phyloP scores from a whole-genome alignment of 2,329 filamentous ascomycete genomes.

The Chaetomium sp. region DNA sequence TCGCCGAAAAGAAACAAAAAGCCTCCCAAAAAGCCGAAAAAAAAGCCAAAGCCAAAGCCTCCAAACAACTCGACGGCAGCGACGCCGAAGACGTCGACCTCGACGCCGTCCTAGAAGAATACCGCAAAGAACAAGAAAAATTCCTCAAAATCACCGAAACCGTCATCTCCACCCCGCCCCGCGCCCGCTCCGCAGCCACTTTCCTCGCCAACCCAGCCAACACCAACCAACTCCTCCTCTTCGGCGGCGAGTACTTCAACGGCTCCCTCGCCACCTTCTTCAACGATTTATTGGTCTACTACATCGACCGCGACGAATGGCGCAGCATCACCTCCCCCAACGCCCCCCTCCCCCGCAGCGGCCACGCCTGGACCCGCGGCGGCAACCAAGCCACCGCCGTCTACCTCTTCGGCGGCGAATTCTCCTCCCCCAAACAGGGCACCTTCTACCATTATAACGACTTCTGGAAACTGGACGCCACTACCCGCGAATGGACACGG shows the following conservation, averaged over 20 bases:
- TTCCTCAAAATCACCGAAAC: constrained; percentile 91
- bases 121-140: constrained; percentile 85
- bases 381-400: constrained; percentile 73
- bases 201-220: constrained; percentile 81
- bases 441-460: constrained; percentile 99
- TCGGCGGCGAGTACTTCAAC: constrained; percentile 94
- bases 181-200: constrained; percentile 70
- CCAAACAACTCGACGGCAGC: constrained; percentile 65
- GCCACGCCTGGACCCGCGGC: constrained; percentile 90
- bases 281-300: constrained; percentile 61
- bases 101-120: constrained; percentile 87
- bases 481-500: constrained; percentile 80
- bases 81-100: constrained; percentile 91
- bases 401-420: constrained; percentile 94
- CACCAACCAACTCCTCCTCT: constrained; percentile 80
- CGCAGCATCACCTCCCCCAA: constrained; percentile 85
- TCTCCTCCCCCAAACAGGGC: constrained; percentile 92
- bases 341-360: constrained; percentile 79
- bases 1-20: constrained; percentile 63
- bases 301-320: constrained; percentile 86
- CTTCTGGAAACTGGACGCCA: constrained; percentile 88
- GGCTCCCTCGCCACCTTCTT: constrained; percentile 72
- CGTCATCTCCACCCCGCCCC: constrained; percentile 62
- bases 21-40: constrained; percentile 88
- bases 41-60: constrained; percentile 64